These are phyloP conservation scores for Phaeophleospora eucalypticola DNA, from an alignment of 2,329 filamentous ascomycete species.

Conservation along the genomic window DNA sequence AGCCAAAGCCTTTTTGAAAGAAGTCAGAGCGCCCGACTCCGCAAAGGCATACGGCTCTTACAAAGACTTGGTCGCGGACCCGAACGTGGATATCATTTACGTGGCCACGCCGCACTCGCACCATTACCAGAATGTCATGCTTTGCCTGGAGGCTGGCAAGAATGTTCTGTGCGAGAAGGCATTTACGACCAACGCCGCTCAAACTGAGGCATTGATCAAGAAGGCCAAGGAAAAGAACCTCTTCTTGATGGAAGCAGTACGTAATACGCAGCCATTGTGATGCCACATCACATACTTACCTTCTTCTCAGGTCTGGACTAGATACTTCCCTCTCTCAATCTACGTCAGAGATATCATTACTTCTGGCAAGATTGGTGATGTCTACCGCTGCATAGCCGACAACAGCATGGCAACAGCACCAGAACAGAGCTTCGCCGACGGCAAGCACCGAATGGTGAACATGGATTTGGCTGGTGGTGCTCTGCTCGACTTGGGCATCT, in stretches of 20 bases:
- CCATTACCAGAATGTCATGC: conserved; percentile 85
- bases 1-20: conserved; percentile 68
- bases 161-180: conserved; percentile 89
- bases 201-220: conserved; percentile 67
- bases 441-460: conserved; percentile 74
- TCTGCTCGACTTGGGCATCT: conserved; percentile 81
- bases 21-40: conserved; percentile 62
- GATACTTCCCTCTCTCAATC: conserved; percentile 80
- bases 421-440: conserved; percentile 53
- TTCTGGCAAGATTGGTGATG: conserved; percentile 51
- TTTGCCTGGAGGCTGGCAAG: conserved; percentile 79
- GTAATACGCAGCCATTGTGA: conserved; percentile 3
- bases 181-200: conserved; percentile 76
- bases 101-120: conserved; percentile 88
- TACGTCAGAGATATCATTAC: conserved; percentile 65
- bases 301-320: conserved; percentile 64
- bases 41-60: conserved; percentile 77
- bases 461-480: conserved; percentile 76
- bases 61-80: conserved; percentile 71
- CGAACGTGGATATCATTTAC: conserved; percentile 80
- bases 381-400: conserved; percentile 56
- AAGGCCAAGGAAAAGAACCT: conserved; percentile 71
- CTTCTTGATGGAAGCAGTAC: conserved; percentile 62
- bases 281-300: conserved; percentile 1
- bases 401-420: conserved; percentile 57